phyloP scores from a whole-genome alignment of 1,284 basidiomycete species.

The Retiboletus flavoniger region DNA sequence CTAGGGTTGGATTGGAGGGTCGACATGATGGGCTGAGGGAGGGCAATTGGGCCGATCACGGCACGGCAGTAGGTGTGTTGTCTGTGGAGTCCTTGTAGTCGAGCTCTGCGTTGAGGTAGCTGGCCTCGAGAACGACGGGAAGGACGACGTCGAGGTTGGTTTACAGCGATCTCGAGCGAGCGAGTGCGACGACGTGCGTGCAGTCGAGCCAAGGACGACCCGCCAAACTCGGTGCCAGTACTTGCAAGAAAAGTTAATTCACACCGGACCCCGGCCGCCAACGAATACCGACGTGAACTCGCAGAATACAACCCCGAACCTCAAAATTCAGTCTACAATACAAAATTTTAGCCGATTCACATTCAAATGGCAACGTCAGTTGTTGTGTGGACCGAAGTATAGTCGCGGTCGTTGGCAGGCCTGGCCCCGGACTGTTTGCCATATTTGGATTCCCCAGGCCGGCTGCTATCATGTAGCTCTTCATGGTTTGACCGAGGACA shows the following conservation, averaged over 20 bases:
- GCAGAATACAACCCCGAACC: background rate
- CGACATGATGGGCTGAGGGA: constrained; percentile 28
- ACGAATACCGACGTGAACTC: background rate
- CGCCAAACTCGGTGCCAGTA: background rate
- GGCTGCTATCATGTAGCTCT: too few relatives aligned
- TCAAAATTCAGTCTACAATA: background rate
- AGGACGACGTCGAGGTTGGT: constrained; percentile 1
- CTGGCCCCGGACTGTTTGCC: background rate
- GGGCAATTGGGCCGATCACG: constrained; percentile 16
- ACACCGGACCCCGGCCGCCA: constrained; percentile 9
- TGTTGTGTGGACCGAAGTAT: background rate
- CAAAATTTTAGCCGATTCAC: too few relatives aligned
- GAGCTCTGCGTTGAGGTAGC: constrained; percentile 1
- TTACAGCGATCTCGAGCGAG: background rate
- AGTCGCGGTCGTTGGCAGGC: background rate
- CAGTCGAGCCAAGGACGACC: constrained; percentile 1
- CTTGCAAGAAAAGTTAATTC: constrained; percentile 5
- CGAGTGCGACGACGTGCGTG: constrained; percentile 4
- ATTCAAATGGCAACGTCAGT: background rate
- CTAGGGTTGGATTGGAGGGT: constrained; percentile 31
- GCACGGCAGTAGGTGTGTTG: background rate
- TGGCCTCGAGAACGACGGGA: background rate
- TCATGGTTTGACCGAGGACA: background rate
- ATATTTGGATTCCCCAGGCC: background rate
- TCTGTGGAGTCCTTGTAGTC: background rate